A percentile compares a stretch with the other conserved stretches of the same genome.
Conservation (phyloP, 306 rosid species). For the Cicer bijugum region DNA sequence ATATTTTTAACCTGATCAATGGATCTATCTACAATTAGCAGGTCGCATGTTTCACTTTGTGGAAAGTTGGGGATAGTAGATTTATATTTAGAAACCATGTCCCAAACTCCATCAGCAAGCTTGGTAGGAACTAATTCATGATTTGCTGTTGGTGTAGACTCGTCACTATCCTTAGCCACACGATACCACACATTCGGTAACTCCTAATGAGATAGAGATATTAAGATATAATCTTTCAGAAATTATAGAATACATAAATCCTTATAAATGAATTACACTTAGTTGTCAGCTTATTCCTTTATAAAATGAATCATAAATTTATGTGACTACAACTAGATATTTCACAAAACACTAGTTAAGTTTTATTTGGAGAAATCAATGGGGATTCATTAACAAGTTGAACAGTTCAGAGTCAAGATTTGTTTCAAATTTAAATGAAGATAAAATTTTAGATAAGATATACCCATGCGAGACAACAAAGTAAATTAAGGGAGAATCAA, state of each 20-base stretch:
- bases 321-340: slow-evolving; percentile 20
- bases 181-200: slow-evolving; percentile 73
- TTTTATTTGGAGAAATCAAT: slow-evolving; percentile 16
- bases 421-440: too few relatives aligned
- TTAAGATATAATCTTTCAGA: slow-evolving; percentile 25
- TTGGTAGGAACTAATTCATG: slow-evolving; percentile 72
- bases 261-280: neutral
- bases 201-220: slow-evolving; percentile 61
- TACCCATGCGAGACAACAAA: too few relatives aligned
- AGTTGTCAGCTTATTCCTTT: slow-evolving; percentile 23
- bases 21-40: slow-evolving; percentile 89
- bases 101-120: slow-evolving; percentile 80
- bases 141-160: slow-evolving; percentile 44
- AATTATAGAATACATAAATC: slow-evolving; percentile 19
- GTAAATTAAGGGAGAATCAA: too few relatives aligned
- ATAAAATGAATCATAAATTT: slow-evolving; percentile 26
- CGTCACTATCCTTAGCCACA: slow-evolving; percentile 61
- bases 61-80: slow-evolving; percentile 80
- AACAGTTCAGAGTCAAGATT: too few relatives aligned
- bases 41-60: slow-evolving; percentile 83
- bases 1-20: slow-evolving; percentile 75
- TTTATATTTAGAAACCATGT: slow-evolving; percentile 74
- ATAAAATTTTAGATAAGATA: too few relatives aligned
- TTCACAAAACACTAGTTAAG: neutral
- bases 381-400: too few relatives aligned